Evolutionary conservation across 208 protist genomes (phyloP).

Genomic region (Leishmania braziliensis): DNA sequence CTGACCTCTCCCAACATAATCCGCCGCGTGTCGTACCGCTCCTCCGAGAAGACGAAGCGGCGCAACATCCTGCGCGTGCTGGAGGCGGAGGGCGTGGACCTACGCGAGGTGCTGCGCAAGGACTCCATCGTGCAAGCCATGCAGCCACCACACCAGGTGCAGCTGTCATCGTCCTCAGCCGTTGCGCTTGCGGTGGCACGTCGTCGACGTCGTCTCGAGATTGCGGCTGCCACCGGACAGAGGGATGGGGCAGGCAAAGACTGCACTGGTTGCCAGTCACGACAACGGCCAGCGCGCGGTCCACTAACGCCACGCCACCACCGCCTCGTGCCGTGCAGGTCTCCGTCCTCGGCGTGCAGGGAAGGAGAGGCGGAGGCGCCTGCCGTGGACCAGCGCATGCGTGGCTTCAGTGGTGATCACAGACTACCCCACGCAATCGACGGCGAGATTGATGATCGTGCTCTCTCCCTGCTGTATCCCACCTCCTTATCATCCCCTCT

Average conservation of each 20-base stretch:
- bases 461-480: background rate
- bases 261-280: background rate
- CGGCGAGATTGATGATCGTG: slow-evolving; percentile 11
- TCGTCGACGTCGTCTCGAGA: slow-evolving; percentile 1
- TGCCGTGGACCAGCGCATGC: background rate
- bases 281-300: background rate
- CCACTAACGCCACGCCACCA: background rate
- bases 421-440: background rate
- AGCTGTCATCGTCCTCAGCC: background rate
- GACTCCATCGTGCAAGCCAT: background rate
- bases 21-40: slow-evolving; percentile 63
- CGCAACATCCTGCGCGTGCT: slow-evolving; percentile 54
- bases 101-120: slow-evolving; percentile 24
- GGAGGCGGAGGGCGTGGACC: slow-evolving; percentile 47
- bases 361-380: background rate
- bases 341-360: background rate
- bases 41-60: slow-evolving; percentile 40
- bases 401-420: background rate
- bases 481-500: background rate
- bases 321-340: background rate
- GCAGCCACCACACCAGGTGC: background rate
- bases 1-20: slow-evolving; percentile 69
- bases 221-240: background rate
- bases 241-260: background rate
- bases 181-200: background rate